Base-by-base conservation (phyloP, 805 yeast species). In the Lachancea sp. region DNA sequence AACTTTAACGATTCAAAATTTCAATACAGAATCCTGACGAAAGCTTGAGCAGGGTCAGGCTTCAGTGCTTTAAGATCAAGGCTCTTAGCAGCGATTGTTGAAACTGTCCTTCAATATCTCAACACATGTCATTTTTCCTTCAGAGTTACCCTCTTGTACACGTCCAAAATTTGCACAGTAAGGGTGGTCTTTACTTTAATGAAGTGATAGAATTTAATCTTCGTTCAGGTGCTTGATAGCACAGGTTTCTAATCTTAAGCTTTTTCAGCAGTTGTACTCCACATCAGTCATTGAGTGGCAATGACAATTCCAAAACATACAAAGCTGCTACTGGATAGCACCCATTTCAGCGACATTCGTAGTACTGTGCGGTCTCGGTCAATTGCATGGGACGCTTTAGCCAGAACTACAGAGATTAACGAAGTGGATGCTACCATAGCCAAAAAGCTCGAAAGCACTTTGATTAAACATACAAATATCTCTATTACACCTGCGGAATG, bases 331-430 rank as follows among this genome's bases (percentile, higher is more conserved):
- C 63, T 83, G 51, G 89, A 85, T 48, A 81, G 86, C 60, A 72
- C 72, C 23, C 78, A 74, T 51, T 69, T 85, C 55, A 71, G 72
- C 43, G 89, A 81, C 52, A 72, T 80, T 39, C 71, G 81, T 51
- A 69, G 72, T 48, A 77, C 77, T 46, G 79, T 87, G 47, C 71
- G 92, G 53, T 80, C 84, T 45, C 75, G 92, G 48, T 79, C 89
- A 23, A 76, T 88, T 41, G 94, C 95, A 23, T 89, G 97, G 97
- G 94, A 85, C 55, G 94, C 94, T 8, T 78, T 83, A 52, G 80
- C 84, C 8, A 72, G 95, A 41, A 80, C 89, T 15, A 78, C 76
- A 35, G 74, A 79, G 33, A 69, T 89, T 28, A 65, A 80, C 32
- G 72, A 72, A 37, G 77, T 75, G 45, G 92, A 86, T 58, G 90